Evolutionary conservation across 139 green algal species (phyloP), one percentile per base, ranked within the genome.

Genomic region (Chlorella sp.): DNA sequence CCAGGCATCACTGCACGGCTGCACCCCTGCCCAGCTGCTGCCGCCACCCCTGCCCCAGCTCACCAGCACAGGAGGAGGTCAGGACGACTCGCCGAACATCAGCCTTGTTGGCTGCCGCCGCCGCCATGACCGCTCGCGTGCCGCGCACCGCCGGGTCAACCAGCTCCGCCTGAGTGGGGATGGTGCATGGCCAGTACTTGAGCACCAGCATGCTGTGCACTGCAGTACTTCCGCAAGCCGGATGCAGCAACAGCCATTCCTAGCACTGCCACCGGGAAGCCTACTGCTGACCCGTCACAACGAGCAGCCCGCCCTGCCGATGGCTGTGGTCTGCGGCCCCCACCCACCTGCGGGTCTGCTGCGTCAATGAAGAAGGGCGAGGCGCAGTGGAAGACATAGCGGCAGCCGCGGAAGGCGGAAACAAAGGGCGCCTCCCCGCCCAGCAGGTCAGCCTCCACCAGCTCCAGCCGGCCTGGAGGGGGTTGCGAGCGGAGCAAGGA

Each of bases 361-460:
- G 86, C 85, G 60, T 95, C 86, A 21, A 96, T 90, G 65, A 89
- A 84, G 78, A 98, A 94, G 44, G 95, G 88, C 0, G 90, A 93
- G 2, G 95, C 95, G 3, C 92, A 88, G 83, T 98, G 94, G 90
- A 97, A 98, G 0, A 98, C 84, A 73, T 91, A 95, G 32, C 82
- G 13, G 62, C 79, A 85, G 25, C 83, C 91, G 41, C 71, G 38
- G 23, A 94, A 64, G 28, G 84, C 85, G 1, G 47, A 60, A 47
- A 91, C 82, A 79, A 94, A 94, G 30, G 74, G 63, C n/a, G 83
- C 85, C 16, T 63, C 51, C 20, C 67, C 51, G 51, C 51, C 30
- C 73, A 92, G 81, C 32, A 94, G 86, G 57, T 94, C 91, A 0
- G 91, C 91, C 74, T 92, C 79, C 3, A 89, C 51, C 17, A 93